Conservation (phyloP, 106 monocot species). For the Hemerocallis citrina region DNA sequence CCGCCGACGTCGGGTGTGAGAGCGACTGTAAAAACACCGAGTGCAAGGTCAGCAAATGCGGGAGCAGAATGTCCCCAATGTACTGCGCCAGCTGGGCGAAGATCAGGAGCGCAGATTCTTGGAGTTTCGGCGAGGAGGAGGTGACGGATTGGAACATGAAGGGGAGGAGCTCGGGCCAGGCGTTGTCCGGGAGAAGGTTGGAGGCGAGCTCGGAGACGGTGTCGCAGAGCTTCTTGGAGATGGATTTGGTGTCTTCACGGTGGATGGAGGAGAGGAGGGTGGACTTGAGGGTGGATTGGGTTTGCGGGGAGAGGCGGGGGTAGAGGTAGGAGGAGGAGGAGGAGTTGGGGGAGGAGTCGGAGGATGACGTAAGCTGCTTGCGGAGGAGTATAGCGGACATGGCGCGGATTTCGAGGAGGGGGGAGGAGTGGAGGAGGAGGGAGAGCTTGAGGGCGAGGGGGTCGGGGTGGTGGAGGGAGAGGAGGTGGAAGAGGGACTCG, state of each 20-base stretch:
- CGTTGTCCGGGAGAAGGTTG: constrained; percentile 50
- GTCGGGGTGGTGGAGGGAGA: constrained; percentile 64
- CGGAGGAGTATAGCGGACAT: constrained; percentile 81
- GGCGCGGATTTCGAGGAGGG: constrained; percentile 58
- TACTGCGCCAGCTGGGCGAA: constrained; percentile 72
- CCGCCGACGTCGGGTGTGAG: constrained; percentile 46
- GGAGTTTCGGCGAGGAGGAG: constrained; percentile 40
- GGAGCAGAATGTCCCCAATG: constrained; percentile 57
- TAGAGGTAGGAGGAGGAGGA: constrained; percentile 29
- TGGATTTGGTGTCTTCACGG: constrained; percentile 41
- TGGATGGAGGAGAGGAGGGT: constrained; percentile 46
- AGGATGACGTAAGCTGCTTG: constrained; percentile 42
- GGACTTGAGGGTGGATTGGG: constrained; percentile 48
- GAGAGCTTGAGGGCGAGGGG: constrained; percentile 47
- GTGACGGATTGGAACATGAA: constrained; percentile 81
- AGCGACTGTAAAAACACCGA: constrained; percentile 47
- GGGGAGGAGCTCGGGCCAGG: constrained; percentile 82
- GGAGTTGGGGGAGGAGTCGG: constrained; percentile 10
- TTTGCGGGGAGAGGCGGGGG: constrained; percentile 40
- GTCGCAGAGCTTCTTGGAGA: constrained; percentile 87
- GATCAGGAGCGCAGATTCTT: constrained; percentile 68
- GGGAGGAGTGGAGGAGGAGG: constrained; percentile 46
- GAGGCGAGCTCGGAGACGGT: constrained; percentile 74
- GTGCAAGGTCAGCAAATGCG: constrained; percentile 71
- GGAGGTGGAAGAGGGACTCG: constrained; percentile 68